A percentile compares a stretch with the other conserved stretches of the same genome.
Conservation (phyloP, 1,139 yeast species). For the Hansenula sp. region DNA sequence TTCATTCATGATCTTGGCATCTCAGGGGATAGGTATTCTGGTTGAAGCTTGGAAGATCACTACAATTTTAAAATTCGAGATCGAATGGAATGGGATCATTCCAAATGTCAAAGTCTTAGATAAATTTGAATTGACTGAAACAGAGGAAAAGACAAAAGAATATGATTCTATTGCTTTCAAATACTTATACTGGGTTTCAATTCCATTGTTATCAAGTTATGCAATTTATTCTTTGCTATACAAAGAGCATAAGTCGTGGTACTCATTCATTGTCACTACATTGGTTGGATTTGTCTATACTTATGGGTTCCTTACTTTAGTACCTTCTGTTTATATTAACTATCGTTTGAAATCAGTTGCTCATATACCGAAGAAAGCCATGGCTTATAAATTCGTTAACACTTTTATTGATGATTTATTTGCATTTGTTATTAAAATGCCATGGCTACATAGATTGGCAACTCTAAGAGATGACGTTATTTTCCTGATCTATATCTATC, state of each 20-base stretch:
- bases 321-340: slow-evolving; percentile 37
- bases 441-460: slow-evolving; percentile 35
- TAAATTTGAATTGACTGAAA: slow-evolving; percentile 31
- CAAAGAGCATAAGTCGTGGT: slow-evolving; percentile 38
- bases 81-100: slow-evolving; percentile 16
- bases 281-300: slow-evolving; percentile 38
- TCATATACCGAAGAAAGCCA: slow-evolving; percentile 36
- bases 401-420: slow-evolving; percentile 38
- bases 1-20: slow-evolving; percentile 32
- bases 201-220: slow-evolving; percentile 33
- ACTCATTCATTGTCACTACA: slow-evolving; percentile 34
- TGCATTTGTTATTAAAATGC: slow-evolving; percentile 38
- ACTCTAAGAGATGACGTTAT: slow-evolving; percentile 37
- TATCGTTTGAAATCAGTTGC: slow-evolving; percentile 38
- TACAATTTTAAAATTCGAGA: slow-evolving; percentile 29
- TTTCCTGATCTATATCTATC: slow-evolving; percentile 34
- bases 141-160: slow-evolving; percentile 36
- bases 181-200: slow-evolving; percentile 32
- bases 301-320: slow-evolving; percentile 35
- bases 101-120: slow-evolving; percentile 26
- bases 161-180: slow-evolving; percentile 37
- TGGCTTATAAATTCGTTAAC: slow-evolving; percentile 37
- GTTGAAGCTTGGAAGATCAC: slow-evolving; percentile 41
- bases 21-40: slow-evolving; percentile 35
- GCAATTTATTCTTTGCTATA: slow-evolving; percentile 33